A percentile compares a stretch with the other conserved stretches of the same genome.
phyloP scores from a whole-genome alignment of 805 yeast species.

The Kurtzmaniella fragi region DNA sequence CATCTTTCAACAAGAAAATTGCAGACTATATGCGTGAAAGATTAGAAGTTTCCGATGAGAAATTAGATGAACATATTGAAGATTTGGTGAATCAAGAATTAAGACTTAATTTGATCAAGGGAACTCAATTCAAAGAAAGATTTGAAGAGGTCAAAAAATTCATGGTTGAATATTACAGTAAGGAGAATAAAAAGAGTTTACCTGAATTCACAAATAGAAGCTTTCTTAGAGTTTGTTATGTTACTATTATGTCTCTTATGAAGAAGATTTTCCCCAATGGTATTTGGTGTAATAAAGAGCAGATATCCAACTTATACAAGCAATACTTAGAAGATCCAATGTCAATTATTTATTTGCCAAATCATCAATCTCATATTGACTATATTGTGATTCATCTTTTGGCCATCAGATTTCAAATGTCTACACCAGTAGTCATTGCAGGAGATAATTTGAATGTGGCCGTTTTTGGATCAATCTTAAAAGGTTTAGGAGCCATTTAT shows the following conservation, averaged over 20 bases:
- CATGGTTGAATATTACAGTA: slow-evolving; percentile 32
- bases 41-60: slow-evolving; percentile 26
- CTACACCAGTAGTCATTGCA: slow-evolving; percentile 55
- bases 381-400: slow-evolving; percentile 54
- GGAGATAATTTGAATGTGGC: slow-evolving; percentile 65
- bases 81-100: slow-evolving; percentile 33
- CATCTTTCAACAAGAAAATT: slow-evolving; percentile 22
- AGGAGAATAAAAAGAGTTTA: slow-evolving; percentile 31
- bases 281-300: slow-evolving; percentile 30
- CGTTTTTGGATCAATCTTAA: slow-evolving; percentile 45
- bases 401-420: slow-evolving; percentile 47
- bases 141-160: slow-evolving; percentile 32
- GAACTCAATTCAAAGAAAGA: slow-evolving; percentile 26
- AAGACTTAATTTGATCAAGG: slow-evolving; percentile 30
- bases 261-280: slow-evolving; percentile 39
- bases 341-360: slow-evolving; percentile 49
- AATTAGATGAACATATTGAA: slow-evolving; percentile 31
- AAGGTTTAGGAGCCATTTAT: slow-evolving; percentile 51
- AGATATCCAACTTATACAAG: slow-evolving; percentile 24
- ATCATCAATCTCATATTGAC: slow-evolving; percentile 60
- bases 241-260: slow-evolving; percentile 30
- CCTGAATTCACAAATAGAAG: slow-evolving; percentile 24
- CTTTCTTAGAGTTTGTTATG: slow-evolving; percentile 30
- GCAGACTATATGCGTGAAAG: slow-evolving; percentile 26
- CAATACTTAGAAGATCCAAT: slow-evolving; percentile 34